Percentiles rank a stretch among this genome's conserved stretches.
Conservation (phyloP, 129 eudicot genomes). For the Lonicera japonica region DNA sequence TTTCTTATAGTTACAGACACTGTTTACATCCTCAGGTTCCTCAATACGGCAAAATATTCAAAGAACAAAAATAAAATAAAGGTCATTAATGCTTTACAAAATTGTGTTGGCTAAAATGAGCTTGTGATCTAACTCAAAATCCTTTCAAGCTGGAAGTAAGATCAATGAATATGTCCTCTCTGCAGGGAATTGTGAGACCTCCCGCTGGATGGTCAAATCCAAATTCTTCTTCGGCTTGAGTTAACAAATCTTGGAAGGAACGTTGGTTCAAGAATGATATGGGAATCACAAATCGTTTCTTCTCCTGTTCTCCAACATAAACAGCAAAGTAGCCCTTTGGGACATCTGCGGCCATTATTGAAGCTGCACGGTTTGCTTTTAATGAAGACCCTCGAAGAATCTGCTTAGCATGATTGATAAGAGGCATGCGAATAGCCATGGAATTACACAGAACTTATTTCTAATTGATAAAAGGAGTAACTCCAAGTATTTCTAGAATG, state of each 20-base stretch:
- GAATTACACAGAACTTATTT: not conserved
- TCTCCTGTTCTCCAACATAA: conserved; percentile 49
- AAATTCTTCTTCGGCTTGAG: conserved; percentile 30
- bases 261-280: conserved; percentile 30
- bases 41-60: too few species aligned
- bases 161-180: conserved; percentile 27
- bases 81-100: not conserved
- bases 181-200: conserved; percentile 10
- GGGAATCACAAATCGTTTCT: conserved; percentile 35
- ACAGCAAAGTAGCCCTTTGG: conserved; percentile 59
- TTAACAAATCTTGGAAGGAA: conserved; percentile 24
- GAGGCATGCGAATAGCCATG: conserved; percentile 15
- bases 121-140: not conserved
- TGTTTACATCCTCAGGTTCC: too few species aligned
- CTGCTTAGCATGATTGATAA: not conserved
- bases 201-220: conserved; percentile 30
- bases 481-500: not conserved
- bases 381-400: conserved; percentile 4
- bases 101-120: not conserved
- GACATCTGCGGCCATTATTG: conserved; percentile 11
- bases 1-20: too few species aligned
- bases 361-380: not conserved
- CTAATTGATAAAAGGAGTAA: too few species aligned
- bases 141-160: not conserved
- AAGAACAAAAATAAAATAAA: not conserved